These are phyloP conservation scores for Apiospora arundinis DNA, from an alignment of 2,329 filamentous ascomycete species.

Conservation along the genomic window DNA sequence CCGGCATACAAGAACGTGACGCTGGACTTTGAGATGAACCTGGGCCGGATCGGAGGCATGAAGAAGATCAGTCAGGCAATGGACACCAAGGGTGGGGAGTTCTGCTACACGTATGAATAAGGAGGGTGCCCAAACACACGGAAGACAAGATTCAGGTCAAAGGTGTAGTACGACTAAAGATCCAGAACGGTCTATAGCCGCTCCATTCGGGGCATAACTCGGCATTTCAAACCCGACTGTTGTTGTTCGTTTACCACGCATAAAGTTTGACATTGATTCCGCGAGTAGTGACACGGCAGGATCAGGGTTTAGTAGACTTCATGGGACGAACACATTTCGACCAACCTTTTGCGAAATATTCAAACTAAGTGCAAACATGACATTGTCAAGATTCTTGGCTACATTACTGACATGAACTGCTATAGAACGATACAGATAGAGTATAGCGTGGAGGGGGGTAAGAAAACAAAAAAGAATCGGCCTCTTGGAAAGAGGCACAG, in stretches of 20 bases:
- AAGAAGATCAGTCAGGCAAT: conserved; percentile 29
- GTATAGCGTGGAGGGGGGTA: background rate
- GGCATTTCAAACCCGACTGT: background rate
- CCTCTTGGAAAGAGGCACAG: too few species aligned
- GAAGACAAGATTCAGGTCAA: background rate
- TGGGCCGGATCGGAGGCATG: conserved; percentile 25
- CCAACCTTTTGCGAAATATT: background rate
- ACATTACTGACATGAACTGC: background rate
- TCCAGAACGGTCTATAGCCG: background rate
- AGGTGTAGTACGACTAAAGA: background rate
- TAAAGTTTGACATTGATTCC: background rate
- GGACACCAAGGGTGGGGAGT: conserved; percentile 24
- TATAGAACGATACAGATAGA: background rate
- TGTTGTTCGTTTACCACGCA: background rate
- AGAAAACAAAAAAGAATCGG: background rate
- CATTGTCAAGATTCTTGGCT: background rate
- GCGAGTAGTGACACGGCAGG: background rate
- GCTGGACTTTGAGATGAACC: conserved; percentile 33
- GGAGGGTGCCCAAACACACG: background rate
- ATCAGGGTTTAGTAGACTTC: background rate
- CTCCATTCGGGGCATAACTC: background rate
- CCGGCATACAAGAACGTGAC: conserved; percentile 42
- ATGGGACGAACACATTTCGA: background rate
- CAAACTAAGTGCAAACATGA: background rate
- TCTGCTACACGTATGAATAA: conserved; percentile 31